phyloP scores from a whole-genome alignment of 305 asterid genomes.

The Fraxinus paxiana region DNA sequence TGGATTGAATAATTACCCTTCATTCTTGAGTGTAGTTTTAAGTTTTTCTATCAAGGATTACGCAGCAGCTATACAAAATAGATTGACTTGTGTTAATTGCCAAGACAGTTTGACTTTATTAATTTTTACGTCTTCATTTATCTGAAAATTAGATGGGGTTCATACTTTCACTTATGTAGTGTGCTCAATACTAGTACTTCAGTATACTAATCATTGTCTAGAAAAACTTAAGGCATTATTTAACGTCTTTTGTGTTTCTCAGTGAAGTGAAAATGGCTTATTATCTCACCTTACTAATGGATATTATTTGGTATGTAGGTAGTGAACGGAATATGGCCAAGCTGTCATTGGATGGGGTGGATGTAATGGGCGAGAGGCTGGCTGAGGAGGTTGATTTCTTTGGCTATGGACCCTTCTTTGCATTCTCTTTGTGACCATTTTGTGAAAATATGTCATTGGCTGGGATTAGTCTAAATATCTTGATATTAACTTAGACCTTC shows the following conservation, averaged over 20 bases:
- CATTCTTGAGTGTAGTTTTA: background rate
- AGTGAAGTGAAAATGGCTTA: slow-evolving; percentile 9
- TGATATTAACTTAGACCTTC: slow-evolving; percentile 27
- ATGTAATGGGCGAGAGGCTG: slow-evolving; percentile 80
- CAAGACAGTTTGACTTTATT: background rate
- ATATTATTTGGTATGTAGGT: slow-evolving; percentile 43
- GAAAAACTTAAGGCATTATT: background rate
- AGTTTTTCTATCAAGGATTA: background rate
- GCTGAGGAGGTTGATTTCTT: slow-evolving; percentile 68
- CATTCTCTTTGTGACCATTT: slow-evolving; percentile 10
- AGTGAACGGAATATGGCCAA: slow-evolving; percentile 67
- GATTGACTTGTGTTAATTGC: background rate
- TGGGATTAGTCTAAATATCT: background rate
- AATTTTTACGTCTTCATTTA: background rate
- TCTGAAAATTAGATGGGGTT: background rate
- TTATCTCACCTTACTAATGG: slow-evolving; percentile 7
- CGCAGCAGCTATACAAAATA: background rate
- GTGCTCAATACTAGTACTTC: background rate
- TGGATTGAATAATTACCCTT: too few species aligned
- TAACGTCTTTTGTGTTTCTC: background rate
- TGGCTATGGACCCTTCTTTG: slow-evolving; percentile 9
- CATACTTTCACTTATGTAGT: background rate
- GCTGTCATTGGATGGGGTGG: slow-evolving; percentile 74
- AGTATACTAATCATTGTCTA: too few species aligned
- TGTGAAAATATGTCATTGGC: slow-evolving; percentile 9